These are phyloP conservation scores for Elsinoe batatas DNA, from an alignment of 2,329 filamentous ascomycete species.

Conservation along the genomic window DNA sequence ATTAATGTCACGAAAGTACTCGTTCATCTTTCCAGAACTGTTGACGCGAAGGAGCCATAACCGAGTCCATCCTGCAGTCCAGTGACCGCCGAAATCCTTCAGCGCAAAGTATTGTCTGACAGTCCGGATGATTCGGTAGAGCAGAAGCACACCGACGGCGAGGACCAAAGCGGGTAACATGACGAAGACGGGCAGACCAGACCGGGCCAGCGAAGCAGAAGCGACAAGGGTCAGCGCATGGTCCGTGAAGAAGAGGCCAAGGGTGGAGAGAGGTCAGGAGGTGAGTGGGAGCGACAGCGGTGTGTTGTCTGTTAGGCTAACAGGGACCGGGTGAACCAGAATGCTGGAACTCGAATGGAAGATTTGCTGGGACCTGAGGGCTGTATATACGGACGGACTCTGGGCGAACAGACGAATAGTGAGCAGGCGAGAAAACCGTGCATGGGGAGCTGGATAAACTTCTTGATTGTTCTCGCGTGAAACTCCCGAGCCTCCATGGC, in stretches of 20 bases:
- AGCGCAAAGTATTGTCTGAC: constrained; percentile 26
- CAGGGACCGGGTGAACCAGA: constrained; percentile 11
- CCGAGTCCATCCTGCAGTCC: constrained; percentile 29
- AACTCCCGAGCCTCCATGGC: not conserved
- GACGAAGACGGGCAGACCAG: not conserved
- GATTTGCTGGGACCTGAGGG: constrained; percentile 7
- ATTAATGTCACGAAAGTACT: constrained; percentile 29
- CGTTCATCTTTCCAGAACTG: constrained; percentile 30
- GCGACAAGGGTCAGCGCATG: constrained; percentile 2
- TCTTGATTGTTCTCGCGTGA: not conserved
- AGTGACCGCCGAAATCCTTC: constrained; percentile 30
- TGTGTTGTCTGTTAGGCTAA: constrained; percentile 3
- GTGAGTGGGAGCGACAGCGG: not conserved
- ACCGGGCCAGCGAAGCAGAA: constrained; percentile 1
- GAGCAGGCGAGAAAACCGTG: not conserved
- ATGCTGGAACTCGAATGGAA: constrained; percentile 10
- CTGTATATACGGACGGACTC: constrained; percentile 8
- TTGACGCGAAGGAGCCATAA: constrained; percentile 30
- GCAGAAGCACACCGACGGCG: constrained; percentile 17
- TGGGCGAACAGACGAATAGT: not conserved
- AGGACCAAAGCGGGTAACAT: constrained; percentile 6
- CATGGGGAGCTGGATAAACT: not conserved
- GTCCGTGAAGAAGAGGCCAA: not conserved
- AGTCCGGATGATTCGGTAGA: constrained; percentile 20
- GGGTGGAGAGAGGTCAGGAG: not conserved